Evolutionary conservation across 2,329 filamentous ascomycete species (phyloP).

Genomic region (Sporothrix globosa): DNA sequence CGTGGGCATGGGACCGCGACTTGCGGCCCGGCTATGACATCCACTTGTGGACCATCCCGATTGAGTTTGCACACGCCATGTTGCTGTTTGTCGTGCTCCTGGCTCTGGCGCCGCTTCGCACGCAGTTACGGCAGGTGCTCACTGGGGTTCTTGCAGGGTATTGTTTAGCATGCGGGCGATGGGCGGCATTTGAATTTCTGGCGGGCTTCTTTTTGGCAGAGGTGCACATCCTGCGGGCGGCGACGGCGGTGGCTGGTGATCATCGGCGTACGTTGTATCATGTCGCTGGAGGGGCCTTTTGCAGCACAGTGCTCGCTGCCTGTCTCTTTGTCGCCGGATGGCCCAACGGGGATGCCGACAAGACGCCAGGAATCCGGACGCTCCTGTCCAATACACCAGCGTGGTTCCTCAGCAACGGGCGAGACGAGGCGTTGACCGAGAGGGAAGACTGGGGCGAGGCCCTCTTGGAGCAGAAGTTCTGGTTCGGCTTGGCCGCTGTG

Average conservation of each 20-base stretch:
- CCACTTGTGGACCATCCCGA: conserved; percentile 55
- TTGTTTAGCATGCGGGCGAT: conserved; percentile 47
- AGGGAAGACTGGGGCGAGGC: not conserved
- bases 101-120: conserved; percentile 44
- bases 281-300: conserved; percentile 30
- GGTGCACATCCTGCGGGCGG: conserved; percentile 42
- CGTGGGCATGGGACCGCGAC: conserved; percentile 45
- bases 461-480: conserved; percentile 45
- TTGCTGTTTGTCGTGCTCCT: conserved; percentile 49
- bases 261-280: not conserved
- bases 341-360: conserved; percentile 45
- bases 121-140: conserved; percentile 41
- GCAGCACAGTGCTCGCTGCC: conserved; percentile 27
- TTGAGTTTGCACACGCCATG: conserved; percentile 53
- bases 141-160: conserved; percentile 46
- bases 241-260: not conserved
- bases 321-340: conserved; percentile 45
- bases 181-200: conserved; percentile 53
- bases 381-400: conserved; percentile 44
- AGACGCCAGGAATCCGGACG: conserved; percentile 43
- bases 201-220: conserved; percentile 53
- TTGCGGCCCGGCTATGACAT: conserved; percentile 47
- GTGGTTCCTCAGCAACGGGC: conserved; percentile 39
- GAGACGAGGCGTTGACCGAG: not conserved
- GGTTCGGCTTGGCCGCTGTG: conserved; percentile 45